phyloP scores from a whole-genome alignment of 768 basidiomycete species.

The Kwoniella botswanensis region DNA sequence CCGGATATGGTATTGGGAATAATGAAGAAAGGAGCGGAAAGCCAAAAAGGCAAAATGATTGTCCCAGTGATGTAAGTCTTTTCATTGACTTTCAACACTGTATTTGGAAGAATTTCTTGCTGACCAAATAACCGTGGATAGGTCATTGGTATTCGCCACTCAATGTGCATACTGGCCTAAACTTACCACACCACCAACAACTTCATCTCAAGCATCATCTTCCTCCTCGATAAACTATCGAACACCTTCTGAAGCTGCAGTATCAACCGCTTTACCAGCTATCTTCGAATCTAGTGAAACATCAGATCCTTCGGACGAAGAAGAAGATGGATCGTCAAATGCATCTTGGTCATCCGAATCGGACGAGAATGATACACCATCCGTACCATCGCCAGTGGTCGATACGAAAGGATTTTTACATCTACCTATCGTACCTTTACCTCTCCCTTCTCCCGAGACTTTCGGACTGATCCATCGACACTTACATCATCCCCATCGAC shows the following conservation, averaged over 20 bases:
- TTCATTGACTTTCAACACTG: too few relatives aligned
- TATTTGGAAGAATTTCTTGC: not conserved
- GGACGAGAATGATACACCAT: not conserved
- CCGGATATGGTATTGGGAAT: conserved; percentile 30
- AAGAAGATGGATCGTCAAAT: not conserved
- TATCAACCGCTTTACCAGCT: conserved; percentile 7
- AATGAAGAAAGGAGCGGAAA: conserved; percentile 18
- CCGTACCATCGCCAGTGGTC: conserved; percentile 9
- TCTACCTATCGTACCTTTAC: conserved; percentile 19
- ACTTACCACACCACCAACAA: not conserved
- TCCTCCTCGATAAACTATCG: not conserved
- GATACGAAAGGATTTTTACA: conserved; percentile 16
- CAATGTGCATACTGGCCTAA: conserved; percentile 32
- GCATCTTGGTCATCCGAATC: conserved; percentile 20
- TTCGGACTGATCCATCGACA: conserved; percentile 24
- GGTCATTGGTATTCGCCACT: conserved; percentile 29
- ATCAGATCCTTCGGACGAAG: not conserved
- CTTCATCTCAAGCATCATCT: conserved; percentile 1
- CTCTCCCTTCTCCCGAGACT: conserved; percentile 27
- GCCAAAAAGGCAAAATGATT: conserved; percentile 6
- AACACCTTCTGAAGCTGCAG: conserved; percentile 7
- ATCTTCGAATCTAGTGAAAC: conserved; percentile 6
- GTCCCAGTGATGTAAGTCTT: conserved; percentile 18
- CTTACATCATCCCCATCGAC: conserved; percentile 19
- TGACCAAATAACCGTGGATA: not conserved